A percentile compares a stretch with the other conserved stretches of the same genome.
Conservation (phyloP, 2,329 filamentous ascomycete genomes). For the Colletotrichum tamarilloi region DNA sequence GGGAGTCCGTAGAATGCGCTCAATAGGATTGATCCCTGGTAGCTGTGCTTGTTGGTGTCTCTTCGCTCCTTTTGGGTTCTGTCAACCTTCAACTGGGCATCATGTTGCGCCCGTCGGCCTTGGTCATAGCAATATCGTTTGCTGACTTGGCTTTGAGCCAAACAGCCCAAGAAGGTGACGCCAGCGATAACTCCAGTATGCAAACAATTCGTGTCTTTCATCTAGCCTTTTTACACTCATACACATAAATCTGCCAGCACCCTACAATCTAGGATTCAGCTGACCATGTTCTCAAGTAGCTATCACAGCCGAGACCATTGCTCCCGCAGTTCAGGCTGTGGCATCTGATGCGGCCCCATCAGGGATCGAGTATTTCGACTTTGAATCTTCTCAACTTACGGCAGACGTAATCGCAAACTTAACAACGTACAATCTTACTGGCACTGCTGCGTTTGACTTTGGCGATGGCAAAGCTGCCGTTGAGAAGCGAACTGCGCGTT, state of each 20-base stretch:
- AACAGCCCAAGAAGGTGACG: background rate
- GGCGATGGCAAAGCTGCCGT: background rate
- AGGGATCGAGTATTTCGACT: constrained; percentile 10
- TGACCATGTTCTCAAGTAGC: background rate
- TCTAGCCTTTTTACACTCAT: background rate
- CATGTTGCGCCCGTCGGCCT: background rate
- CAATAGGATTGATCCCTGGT: background rate
- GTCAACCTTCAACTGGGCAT: background rate
- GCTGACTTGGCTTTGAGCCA: background rate
- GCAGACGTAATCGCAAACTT: background rate
- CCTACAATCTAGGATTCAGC: background rate
- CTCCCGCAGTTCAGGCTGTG: constrained; percentile 1
- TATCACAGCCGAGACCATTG: background rate
- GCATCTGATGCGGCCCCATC: background rate
- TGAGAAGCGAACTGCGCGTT: background rate
- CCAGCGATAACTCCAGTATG: background rate
- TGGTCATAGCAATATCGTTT: background rate
- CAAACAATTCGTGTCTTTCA: background rate
- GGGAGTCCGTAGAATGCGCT: background rate
- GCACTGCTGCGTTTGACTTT: constrained; percentile 5
- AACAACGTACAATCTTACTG: background rate
- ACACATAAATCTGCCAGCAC: background rate
- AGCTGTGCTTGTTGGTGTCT: background rate
- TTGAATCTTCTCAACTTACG: constrained; percentile 4
- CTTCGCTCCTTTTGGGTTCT: background rate